Conservation (phyloP, 2,329 filamentous ascomycete genomes). For the Penicillium sp. region DNA sequence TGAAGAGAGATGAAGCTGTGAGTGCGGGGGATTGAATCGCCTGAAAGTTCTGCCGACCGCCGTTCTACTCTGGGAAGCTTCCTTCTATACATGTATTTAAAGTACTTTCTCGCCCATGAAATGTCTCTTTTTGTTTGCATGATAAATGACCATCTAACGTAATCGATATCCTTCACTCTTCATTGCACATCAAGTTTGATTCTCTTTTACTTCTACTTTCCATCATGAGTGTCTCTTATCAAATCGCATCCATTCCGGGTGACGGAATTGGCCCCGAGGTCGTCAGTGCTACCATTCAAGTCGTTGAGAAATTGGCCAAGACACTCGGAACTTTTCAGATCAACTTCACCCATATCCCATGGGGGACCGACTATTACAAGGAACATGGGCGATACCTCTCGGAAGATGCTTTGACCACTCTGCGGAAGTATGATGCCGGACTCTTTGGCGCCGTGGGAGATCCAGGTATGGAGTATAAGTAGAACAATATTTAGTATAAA, state of each 20-base stretch:
- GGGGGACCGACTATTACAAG: constrained; percentile 44
- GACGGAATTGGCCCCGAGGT: constrained; percentile 67
- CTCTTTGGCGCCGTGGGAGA: constrained; percentile 62
- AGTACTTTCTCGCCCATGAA: not conserved
- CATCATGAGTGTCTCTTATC: constrained; percentile 34
- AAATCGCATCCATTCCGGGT: constrained; percentile 61
- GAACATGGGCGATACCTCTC: constrained; percentile 56
- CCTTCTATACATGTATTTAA: not conserved
- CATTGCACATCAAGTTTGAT: not conserved
- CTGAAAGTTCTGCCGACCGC: constrained; percentile 22
- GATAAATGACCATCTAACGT: accelerated
- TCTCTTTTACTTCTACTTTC: not conserved
- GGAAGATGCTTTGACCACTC: constrained; percentile 49
- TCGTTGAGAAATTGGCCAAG: constrained; percentile 47
- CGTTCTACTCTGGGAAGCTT: not conserved
- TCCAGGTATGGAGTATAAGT: constrained; percentile 42
- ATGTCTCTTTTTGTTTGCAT: not conserved
- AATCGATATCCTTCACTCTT: not conserved
- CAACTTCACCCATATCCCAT: constrained; percentile 50
- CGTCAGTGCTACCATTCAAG: constrained; percentile 55
- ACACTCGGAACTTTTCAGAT: constrained; percentile 49
- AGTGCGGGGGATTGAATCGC: constrained; percentile 9
- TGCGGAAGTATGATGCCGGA: constrained; percentile 55
- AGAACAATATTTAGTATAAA: not conserved
- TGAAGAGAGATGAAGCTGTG: not conserved